phyloP scores from a whole-genome alignment of 2,329 filamentous ascomycete species.

The Fusarium protoensiforme region DNA sequence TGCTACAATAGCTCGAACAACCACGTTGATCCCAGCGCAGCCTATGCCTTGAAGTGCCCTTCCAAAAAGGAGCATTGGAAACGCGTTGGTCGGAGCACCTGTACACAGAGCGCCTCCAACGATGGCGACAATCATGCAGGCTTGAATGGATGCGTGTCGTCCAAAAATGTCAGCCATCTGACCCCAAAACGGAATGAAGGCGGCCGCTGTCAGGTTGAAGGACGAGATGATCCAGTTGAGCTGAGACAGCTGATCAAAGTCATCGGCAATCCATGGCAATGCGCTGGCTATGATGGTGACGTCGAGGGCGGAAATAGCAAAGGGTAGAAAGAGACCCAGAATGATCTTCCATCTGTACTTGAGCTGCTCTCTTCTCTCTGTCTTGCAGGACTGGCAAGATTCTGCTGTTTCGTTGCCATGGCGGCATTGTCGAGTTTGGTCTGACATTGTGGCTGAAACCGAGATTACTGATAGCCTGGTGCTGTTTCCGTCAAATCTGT shows the following conservation, averaged over 20 bases:
- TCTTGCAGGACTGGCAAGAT: not conserved
- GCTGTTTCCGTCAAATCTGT: not conserved
- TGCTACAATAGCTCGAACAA: not conserved
- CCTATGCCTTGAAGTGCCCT: not conserved
- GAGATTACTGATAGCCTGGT: too few species aligned
- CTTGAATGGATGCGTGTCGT: not conserved
- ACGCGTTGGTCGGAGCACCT: not conserved
- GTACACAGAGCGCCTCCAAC: not conserved
- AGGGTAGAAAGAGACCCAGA: not conserved
- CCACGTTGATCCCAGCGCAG: not conserved
- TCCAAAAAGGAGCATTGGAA: not conserved
- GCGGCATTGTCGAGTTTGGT: not conserved
- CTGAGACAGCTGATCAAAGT: not conserved
- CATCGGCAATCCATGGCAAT: not conserved
- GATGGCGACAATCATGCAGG: not conserved
- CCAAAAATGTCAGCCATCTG: not conserved
- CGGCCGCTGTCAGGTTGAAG: not conserved
- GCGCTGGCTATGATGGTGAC: not conserved
- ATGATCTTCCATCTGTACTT: not conserved
- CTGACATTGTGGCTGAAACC: not conserved
- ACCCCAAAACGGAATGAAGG: not conserved
- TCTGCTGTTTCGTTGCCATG: not conserved
- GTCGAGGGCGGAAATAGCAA: not conserved
- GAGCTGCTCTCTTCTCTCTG: not conserved
- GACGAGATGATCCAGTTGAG: constrained; percentile 2